phyloP scores from a whole-genome alignment of 306 rosid genomes.

The Abrus precatorius region DNA sequence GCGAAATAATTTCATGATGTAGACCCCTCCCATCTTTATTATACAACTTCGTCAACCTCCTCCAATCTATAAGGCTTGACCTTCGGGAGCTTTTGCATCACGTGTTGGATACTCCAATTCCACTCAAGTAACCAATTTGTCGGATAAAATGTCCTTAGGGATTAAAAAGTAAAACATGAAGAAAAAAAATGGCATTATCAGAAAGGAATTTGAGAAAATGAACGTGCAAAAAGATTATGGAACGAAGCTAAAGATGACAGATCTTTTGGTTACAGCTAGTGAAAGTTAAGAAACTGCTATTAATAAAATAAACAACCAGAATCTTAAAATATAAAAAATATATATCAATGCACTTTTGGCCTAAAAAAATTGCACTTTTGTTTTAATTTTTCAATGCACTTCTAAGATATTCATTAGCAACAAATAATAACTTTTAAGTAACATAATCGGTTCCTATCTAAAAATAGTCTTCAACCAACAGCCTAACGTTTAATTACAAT shows the following conservation, averaged over 20 bases:
- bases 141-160: background rate
- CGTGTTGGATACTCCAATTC: background rate
- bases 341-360: too few relatives aligned
- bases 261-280: background rate
- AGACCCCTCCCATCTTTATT: slow-evolving; percentile 14
- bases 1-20: slow-evolving; percentile 2
- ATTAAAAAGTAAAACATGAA: background rate
- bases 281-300: background rate
- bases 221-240: background rate
- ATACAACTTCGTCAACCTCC: background rate
- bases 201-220: background rate
- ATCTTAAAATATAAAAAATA: too few relatives aligned
- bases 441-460: background rate
- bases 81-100: slow-evolving; percentile 12
- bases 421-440: background rate
- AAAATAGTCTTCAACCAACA: background rate
- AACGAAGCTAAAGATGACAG: background rate
- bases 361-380: too few relatives aligned
- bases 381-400: too few relatives aligned
- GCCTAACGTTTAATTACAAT: background rate
- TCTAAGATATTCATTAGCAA: too few relatives aligned
- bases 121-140: slow-evolving; percentile 15
- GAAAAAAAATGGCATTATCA: background rate
- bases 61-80: background rate
- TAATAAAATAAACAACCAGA: background rate